Evolutionary conservation across 148 eudicot genomes (phyloP), one percentile per base, ranked within the genome.

Genomic region (Vaccinium corymbosum): DNA sequence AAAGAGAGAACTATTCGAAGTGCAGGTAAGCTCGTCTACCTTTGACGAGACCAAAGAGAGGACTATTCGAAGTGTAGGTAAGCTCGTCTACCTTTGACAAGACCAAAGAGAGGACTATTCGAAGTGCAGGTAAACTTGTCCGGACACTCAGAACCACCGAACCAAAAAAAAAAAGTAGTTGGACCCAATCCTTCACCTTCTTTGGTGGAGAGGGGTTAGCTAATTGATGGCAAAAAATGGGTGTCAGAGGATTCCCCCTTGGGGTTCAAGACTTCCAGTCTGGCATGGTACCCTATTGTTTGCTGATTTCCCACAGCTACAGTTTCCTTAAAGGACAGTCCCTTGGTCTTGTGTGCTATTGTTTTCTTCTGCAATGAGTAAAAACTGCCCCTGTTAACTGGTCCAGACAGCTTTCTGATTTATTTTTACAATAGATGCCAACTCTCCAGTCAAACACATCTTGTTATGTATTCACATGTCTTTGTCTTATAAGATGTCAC

Each of bases 391-490:
- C 68, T 61, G 27, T 62, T 62, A 12, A 1, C 66, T 61, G 3
- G 12, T 61, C 66, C 64, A 17, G 19, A 35, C n/a, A 57, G 2
- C 64, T 57, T 57, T 19, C 64, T 17, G 64, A 19, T 19, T 57
- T 19, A 14, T 57, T 19, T 19, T 76, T 50, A 76, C 27, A 76
- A 49, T 20, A 51, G 80, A 76, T 76, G 80, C 35, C 80, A 76
- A n/a, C 4, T 76, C 53, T 51, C 8, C 29, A 22, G 53, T 76
- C 55, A 76, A 76, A 76, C 55, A 50, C 79, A 49, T 42, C 46
- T 42, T 76, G 27, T 49, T 7, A 4, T 0, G 15, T 2, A 49
- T 49, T n/a, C 49, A 75, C 50, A 75, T 75, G 51, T 75, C 11
- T 73, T 9, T 42, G 78, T 35, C 49, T 17, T 46, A 46, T 75